Base-by-base conservation (phyloP, 306 rosid species). In the Medicago lupulina region DNA sequence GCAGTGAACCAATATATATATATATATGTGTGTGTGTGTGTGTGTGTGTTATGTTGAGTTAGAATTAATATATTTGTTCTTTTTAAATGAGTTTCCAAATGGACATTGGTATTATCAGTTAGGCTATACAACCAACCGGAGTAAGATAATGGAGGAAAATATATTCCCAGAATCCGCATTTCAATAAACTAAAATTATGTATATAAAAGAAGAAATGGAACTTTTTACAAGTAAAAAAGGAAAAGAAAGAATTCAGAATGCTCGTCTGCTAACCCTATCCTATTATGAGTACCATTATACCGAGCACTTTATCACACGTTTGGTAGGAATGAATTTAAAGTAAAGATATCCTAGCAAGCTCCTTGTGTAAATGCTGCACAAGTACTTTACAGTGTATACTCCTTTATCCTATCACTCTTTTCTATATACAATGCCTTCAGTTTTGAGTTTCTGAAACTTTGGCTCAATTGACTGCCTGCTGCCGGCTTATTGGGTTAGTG, bases 371-470 rank as follows among this genome's bases (percentile, higher is more conserved):
- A 84, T 71, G 72, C 74, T 73, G 81, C 87, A 81, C 88, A 79
- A 76, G 77, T 69, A 88, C 84, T 91, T 85, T 91, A 91, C 87
- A 83, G 61, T 76, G 89, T 75, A 82, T 80, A 79, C 83, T 83
- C 59, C 69, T 73, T 87, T 83, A 86, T 39, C 93, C 89, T 82
- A 88, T 76, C 85, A 80, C 96, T 89, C 91, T 85, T 85, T 80
- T 76, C 88, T 88, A 88, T 93, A 88, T 87, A 93, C 93, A 93
- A 63, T 69, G 80, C 93, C 90, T 90, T 79, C 66, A 83, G 78
- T 83, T 80, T 83, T 70, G 76, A 73, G 83, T 79, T 83, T 80
- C 81, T 73, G 81, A 73, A 85, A 76, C 84, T 78, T 19, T 36
- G 67, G 83, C 89, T 82, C 85, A 58, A 78, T 79, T 76, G 76